Evolutionary conservation across 2,329 filamentous ascomycete species (phyloP), one percentile per base, ranked within the genome.

Genomic region (Fusarium secorum): DNA sequence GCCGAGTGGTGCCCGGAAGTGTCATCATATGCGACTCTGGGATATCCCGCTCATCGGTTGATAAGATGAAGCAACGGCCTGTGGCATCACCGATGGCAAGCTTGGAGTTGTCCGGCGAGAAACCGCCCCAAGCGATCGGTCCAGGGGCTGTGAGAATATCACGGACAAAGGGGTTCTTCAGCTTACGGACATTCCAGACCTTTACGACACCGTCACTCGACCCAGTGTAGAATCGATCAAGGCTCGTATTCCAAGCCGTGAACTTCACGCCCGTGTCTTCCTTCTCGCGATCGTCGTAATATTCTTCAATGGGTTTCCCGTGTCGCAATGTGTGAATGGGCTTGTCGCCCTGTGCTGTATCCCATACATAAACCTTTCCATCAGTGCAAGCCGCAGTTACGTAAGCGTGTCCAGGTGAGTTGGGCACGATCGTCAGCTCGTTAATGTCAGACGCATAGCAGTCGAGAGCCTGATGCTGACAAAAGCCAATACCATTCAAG

Each of bases 211-310:
- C 89, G 66, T 91, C 89, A 3, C 89, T 90, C 0, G 87, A 88
- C 2, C 89, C 89, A 0, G 88, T 90, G 70, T 91, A 91, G 45
- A 91, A 84, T 0, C 88, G 83, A 59, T 89, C 86, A 1, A 82
- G 77, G 0, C 85, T 86, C 20, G 81, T 83, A 2, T 87, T 89
- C 89, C 89, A 91, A 7, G 88, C 85, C 0, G 85, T 85, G 70
- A 91, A 90, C 74, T 90, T 90, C 44, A 90, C 87, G 4, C 89
- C 89, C 0, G 86, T 86, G 63, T 91, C 89, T 54, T 88, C 87
- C 13, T 81, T 79, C 62, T 89, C 87, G 17, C 85, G 78, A 39
- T 87, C 83, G 2, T 81, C 82, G 7, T 79, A 66, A 36, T 83
- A 79, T 33, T 81, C 79, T 17, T 83, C 81, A 5, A 83, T 69